Conservation (phyloP, 2,329 filamentous ascomycete species). For the Ceratocystis papillata region DNA sequence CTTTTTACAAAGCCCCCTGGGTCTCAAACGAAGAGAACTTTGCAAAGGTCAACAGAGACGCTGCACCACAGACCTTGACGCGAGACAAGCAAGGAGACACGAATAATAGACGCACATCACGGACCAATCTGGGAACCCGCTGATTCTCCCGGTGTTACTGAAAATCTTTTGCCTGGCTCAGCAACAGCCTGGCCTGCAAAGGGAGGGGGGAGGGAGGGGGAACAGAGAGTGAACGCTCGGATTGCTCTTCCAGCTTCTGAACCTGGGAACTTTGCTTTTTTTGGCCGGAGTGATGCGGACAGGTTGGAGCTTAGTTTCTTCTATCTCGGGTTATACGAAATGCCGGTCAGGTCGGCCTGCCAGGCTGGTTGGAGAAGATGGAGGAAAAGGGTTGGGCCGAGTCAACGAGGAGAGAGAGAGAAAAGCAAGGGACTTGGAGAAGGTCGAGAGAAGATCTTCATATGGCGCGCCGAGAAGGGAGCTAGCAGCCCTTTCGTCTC, state of each 20-base stretch:
- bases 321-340: too few relatives aligned
- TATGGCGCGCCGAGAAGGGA: neutral
- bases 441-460: neutral
- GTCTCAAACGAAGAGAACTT: neutral
- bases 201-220: neutral
- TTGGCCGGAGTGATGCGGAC: too few relatives aligned
- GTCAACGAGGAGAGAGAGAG: neutral
- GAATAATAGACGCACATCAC: neutral
- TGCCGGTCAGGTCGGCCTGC: neutral
- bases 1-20: neutral
- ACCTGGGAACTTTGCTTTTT: too few relatives aligned
- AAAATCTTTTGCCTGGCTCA: neutral
- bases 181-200: neutral
- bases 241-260: too few relatives aligned
- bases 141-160: neutral
- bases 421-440: neutral
- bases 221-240: neutral
- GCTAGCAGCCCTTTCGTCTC: too few relatives aligned
- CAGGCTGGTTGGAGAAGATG: neutral
- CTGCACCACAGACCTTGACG: neutral
- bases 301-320: too few relatives aligned
- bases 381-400: slow-evolving; percentile 4
- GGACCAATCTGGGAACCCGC: neutral
- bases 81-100: neutral
- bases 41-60: too few relatives aligned